Evolutionary conservation across 768 basidiomycete species (phyloP).

Genomic region (Neoboletus subvelutipes): DNA sequence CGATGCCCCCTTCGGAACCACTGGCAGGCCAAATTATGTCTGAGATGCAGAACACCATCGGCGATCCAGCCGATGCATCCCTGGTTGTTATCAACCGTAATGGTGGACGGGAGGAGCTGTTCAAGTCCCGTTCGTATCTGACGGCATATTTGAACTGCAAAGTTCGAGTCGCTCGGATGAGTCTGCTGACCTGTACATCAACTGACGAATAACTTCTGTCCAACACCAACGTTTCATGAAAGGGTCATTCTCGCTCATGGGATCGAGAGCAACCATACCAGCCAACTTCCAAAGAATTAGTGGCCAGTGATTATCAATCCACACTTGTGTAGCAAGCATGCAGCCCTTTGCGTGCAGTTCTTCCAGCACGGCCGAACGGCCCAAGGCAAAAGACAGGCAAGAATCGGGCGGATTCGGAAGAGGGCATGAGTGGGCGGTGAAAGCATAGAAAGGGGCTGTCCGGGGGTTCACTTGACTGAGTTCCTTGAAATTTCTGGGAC

Average conservation of each 20-base stretch:
- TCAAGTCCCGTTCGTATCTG: constrained; percentile 89
- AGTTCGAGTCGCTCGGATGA: not conserved
- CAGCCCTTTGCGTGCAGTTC: constrained; percentile 61
- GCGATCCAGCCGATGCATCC: constrained; percentile 74
- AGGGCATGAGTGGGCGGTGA: constrained; percentile 43
- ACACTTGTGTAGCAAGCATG: constrained; percentile 62
- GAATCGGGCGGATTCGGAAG: constrained; percentile 20
- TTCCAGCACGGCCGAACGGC: constrained; percentile 53
- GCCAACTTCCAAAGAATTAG: constrained; percentile 95
- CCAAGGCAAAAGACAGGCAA: constrained; percentile 35
- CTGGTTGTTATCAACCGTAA: constrained; percentile 79
- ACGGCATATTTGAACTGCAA: not conserved
- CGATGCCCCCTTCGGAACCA: constrained; percentile 38
- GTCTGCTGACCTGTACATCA: constrained; percentile 72
- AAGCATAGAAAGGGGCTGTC: constrained; percentile 59
- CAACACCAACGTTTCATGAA: constrained; percentile 72
- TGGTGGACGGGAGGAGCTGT: constrained; percentile 74
- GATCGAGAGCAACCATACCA: constrained; percentile 75
- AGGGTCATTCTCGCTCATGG: constrained; percentile 50
- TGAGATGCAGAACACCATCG: constrained; percentile 86
- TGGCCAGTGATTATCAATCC: constrained; percentile 93
- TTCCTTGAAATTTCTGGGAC: constrained; percentile 47
- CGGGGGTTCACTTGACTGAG: constrained; percentile 55
- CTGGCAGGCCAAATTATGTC: constrained; percentile 56
- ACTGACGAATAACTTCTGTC: constrained; percentile 76